phyloP scores from a whole-genome alignment of 2,329 filamentous ascomycete species.

The Paramyrothecium sp. region DNA sequence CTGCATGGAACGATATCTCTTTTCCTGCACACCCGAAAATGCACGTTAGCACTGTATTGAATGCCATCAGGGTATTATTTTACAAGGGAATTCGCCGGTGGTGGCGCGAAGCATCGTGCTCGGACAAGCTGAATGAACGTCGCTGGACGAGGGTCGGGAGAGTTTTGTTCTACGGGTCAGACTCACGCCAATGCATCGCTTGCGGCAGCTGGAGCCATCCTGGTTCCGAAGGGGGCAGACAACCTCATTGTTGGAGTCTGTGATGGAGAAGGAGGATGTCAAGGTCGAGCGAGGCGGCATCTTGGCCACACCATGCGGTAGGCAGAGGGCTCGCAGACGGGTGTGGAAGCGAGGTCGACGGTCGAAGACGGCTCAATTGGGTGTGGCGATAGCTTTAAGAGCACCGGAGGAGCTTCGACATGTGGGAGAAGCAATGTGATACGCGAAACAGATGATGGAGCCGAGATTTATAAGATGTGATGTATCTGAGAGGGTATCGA shows the following conservation, averaged over 20 bases:
- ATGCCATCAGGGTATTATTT: background rate
- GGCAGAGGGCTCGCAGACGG: background rate
- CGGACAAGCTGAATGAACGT: too few species aligned
- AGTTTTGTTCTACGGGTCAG: constrained; percentile 1
- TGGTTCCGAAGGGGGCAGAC: constrained; percentile 94
- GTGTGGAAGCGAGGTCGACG: background rate
- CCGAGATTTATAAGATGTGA: background rate
- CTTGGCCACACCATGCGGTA: constrained; percentile 58
- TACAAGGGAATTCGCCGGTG: constrained; percentile 7
- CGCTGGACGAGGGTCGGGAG: constrained; percentile 4
- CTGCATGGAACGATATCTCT: constrained; percentile 97
- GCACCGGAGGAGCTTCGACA: constrained; percentile 18
- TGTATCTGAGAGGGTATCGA: background rate
- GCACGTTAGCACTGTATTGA: constrained; percentile 17
- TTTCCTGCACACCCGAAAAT: constrained; percentile 62
- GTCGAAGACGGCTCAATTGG: constrained; percentile 28
- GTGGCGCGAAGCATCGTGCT: constrained; percentile 9
- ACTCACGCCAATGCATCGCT: constrained; percentile 97
- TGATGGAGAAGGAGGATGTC: constrained; percentile 88
- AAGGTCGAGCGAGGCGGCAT: constrained; percentile 90
- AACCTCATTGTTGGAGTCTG: constrained; percentile 92
- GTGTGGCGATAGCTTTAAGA: background rate
- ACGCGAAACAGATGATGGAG: background rate
- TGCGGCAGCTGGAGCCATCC: constrained; percentile 94
- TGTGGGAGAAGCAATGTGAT: constrained; percentile 12